phyloP scores from a whole-genome alignment of 495 filamentous ascomycete species.

The Penicillium turbatum region DNA sequence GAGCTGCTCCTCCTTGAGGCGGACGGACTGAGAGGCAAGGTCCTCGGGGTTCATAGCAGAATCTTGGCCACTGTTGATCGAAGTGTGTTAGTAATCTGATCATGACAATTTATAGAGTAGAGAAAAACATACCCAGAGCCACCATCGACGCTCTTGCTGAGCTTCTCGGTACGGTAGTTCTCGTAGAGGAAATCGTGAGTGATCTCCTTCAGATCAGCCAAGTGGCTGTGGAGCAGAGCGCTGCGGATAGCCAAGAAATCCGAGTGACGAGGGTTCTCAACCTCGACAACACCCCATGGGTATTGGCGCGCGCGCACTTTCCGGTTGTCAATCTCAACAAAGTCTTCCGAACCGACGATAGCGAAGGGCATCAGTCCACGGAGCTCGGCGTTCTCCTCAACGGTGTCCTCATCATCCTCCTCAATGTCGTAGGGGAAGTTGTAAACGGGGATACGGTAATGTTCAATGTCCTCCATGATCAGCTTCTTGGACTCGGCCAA shows the following conservation, averaged over 20 bases:
- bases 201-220: slow-evolving; percentile 98
- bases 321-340: slow-evolving; percentile 87
- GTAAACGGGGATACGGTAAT: slow-evolving; percentile 99
- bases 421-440: slow-evolving; percentile 99
- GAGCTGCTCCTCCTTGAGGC: slow-evolving; percentile 98
- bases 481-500: slow-evolving; percentile 98
- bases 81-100: slow-evolving; percentile 27
- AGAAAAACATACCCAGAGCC: slow-evolving; percentile 67
- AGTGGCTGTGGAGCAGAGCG: slow-evolving; percentile 91
- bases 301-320: slow-evolving; percentile 94
- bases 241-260: slow-evolving; percentile 98
- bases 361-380: slow-evolving; percentile 97
- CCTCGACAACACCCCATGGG: slow-evolving; percentile 97
- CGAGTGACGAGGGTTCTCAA: slow-evolving; percentile 97
- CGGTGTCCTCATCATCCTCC: slow-evolving; percentile 98
- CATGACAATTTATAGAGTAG: background rate
- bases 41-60: slow-evolving; percentile 98
- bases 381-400: slow-evolving; percentile 97
- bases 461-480: slow-evolving; percentile 99
- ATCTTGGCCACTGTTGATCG: slow-evolving; percentile 44
- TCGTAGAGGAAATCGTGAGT: slow-evolving; percentile 99
- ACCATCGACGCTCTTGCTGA: slow-evolving; percentile 97
- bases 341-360: slow-evolving; percentile 94
- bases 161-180: slow-evolving; percentile 99
- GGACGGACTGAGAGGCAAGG: slow-evolving; percentile 90